Evolutionary conservation across 2,329 filamentous ascomycete genomes (phyloP).

Genomic region (Lecanoromycetidae sp.): DNA sequence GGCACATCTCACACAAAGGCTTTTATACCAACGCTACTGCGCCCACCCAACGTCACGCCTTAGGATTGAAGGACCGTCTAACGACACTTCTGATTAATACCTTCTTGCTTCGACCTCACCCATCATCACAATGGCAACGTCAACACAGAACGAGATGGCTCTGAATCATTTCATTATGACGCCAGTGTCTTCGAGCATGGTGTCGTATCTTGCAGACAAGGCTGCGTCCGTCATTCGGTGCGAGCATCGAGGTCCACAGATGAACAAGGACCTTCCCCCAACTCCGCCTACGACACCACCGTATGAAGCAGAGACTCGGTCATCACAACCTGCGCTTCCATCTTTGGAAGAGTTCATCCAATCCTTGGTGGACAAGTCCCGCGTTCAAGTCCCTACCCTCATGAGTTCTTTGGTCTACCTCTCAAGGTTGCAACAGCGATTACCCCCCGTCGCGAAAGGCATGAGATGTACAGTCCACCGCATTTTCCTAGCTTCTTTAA

Average conservation of each 20-base stretch:
- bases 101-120: neutral
- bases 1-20: constrained; percentile 1
- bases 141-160: constrained; percentile 30
- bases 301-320: constrained; percentile 28
- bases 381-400: constrained; percentile 91
- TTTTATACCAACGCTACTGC: constrained; percentile 5
- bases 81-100: constrained; percentile 2
- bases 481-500: constrained; percentile 67
- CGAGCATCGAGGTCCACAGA: constrained; percentile 33
- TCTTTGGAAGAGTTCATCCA: constrained; percentile 83
- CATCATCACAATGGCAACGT: constrained; percentile 15
- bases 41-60: constrained; percentile 4
- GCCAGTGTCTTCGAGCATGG: constrained; percentile 38
- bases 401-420: constrained; percentile 97
- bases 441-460: constrained; percentile 90
- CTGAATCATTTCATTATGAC: constrained; percentile 36
- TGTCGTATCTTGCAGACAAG: constrained; percentile 35
- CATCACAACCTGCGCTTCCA: constrained; percentile 47
- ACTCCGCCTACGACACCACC: constrained; percentile 50
- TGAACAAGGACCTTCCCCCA: constrained; percentile 40
- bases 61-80: neutral
- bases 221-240: constrained; percentile 38
- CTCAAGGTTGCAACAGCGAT: constrained; percentile 64
- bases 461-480: constrained; percentile 94
- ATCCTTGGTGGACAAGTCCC: constrained; percentile 79